These are phyloP conservation scores for Leucocoprinus leucothites DNA, from an alignment of 768 basidiomycete genomes.

Conservation along the genomic window DNA sequence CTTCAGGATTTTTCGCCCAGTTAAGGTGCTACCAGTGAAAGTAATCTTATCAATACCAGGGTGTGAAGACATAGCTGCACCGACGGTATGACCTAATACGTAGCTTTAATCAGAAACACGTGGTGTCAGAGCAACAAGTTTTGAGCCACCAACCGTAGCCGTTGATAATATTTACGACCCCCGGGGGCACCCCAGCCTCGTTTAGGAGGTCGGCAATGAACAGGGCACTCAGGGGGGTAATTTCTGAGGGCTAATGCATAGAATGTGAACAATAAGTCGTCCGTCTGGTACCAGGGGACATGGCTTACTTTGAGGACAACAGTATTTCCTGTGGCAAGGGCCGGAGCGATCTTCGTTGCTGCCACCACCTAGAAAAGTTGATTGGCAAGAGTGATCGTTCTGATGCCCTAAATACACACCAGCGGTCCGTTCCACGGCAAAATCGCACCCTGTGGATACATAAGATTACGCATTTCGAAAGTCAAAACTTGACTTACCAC, in stretches of 20 bases:
- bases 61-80: constrained; percentile 66
- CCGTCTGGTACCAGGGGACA: no score
- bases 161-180: constrained; percentile 69
- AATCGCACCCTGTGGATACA: constrained; percentile 37
- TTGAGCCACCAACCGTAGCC: constrained; percentile 47
- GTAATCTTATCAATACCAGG: constrained; percentile 66
- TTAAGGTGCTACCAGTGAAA: constrained; percentile 75
- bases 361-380: constrained; percentile 38
- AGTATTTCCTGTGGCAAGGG: constrained; percentile 73
- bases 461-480: no score
- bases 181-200: constrained; percentile 76
- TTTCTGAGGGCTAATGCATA: constrained; percentile 55
- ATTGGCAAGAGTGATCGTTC: not conserved
- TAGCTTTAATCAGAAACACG: not conserved
- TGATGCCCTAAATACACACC: constrained; percentile 1
- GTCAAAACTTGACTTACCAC: constrained; percentile 22
- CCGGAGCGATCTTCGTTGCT: constrained; percentile 70
- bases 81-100: constrained; percentile 42
- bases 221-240: constrained; percentile 69
- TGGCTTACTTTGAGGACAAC: constrained; percentile 58
- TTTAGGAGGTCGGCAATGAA: constrained; percentile 47
- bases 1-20: constrained; percentile 69
- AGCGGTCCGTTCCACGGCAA: constrained; percentile 61
- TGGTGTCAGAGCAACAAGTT: not conserved
- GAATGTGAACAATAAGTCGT: not conserved